Conservation (phyloP, 2,329 filamentous ascomycete genomes). For the Ophiostoma montium region DNA sequence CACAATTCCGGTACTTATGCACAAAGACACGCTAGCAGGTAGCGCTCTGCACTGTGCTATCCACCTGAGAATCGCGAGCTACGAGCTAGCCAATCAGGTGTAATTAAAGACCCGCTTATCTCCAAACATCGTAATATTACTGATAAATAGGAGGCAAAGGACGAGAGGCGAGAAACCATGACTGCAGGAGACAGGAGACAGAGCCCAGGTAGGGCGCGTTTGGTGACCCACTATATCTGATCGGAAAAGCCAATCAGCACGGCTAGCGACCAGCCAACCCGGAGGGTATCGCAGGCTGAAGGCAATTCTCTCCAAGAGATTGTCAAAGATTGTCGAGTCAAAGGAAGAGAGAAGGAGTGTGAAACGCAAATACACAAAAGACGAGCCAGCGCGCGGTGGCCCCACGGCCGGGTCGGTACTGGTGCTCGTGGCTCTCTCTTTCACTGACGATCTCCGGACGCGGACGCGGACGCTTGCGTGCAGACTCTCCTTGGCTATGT, state of each 20-base stretch:
- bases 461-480: too few relatives aligned
- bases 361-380: background rate
- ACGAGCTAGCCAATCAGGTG: slow-evolving; percentile 5
- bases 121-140: background rate
- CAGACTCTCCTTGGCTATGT: background rate
- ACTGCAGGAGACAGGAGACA: slow-evolving; percentile 4
- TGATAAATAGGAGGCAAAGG: background rate
- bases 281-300: too few relatives aligned
- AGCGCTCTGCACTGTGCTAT: slow-evolving; percentile 7
- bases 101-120: background rate
- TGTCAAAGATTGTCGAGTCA: too few relatives aligned
- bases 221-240: slow-evolving; percentile 6
- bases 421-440: too few relatives aligned
- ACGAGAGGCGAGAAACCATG: background rate
- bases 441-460: too few relatives aligned
- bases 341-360: background rate
- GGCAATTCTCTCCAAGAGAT: too few relatives aligned
- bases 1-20: background rate
- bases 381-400: background rate
- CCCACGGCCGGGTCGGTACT: too few relatives aligned
- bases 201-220: slow-evolving; percentile 1
- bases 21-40: slow-evolving; percentile 4
- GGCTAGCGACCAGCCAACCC: slow-evolving; percentile 16
- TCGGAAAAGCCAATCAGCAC: slow-evolving; percentile 21
- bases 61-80: background rate